These are phyloP conservation scores for Sphagnum fallax DNA, from an alignment of 228 moss, liverwort and hornwort species.

Conservation along the genomic window DNA sequence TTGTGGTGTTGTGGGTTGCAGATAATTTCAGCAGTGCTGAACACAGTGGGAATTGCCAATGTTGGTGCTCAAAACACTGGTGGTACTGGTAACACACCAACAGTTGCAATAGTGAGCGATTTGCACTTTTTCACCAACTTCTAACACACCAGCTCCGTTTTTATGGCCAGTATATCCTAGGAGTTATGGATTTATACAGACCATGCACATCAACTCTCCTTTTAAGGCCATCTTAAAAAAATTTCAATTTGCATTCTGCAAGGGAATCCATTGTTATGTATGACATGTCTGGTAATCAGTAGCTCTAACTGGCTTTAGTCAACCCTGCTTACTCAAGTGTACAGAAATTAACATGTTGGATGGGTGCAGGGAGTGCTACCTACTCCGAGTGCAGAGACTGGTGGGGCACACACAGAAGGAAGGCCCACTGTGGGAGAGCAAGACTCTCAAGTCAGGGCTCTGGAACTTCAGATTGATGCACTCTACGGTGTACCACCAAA, in stretches of 20 bases:
- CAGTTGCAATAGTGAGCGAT: not conserved
- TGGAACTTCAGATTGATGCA: constrained; percentile 93
- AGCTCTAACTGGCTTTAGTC: too few relatives aligned
- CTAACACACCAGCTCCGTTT: too few relatives aligned
- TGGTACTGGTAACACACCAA: not conserved
- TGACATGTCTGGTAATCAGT: too few relatives aligned
- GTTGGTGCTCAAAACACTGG: not conserved
- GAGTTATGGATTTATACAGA: too few relatives aligned
- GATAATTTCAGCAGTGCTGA: not conserved
- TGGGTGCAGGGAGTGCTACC: constrained; percentile 59
- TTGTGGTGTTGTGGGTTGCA: not conserved
- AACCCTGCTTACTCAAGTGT: too few relatives aligned
- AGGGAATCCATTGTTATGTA: too few relatives aligned
- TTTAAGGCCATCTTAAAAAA: too few relatives aligned
- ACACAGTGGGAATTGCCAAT: not conserved
- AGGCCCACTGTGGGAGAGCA: constrained; percentile 36
- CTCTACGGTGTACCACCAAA: constrained; percentile 67
- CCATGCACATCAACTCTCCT: too few relatives aligned
- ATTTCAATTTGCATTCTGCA: too few relatives aligned
- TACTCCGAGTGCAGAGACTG: constrained; percentile 35
- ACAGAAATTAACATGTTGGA: not conserved
- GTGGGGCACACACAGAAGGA: constrained; percentile 23
- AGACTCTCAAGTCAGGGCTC: constrained; percentile 53
- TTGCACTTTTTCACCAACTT: not conserved
- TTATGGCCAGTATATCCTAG: too few relatives aligned